Evolutionary conservation across 2,329 filamentous ascomycete genomes (phyloP), one percentile per base, ranked within the genome.

Genomic region (Aspergillus tamarii): DNA sequence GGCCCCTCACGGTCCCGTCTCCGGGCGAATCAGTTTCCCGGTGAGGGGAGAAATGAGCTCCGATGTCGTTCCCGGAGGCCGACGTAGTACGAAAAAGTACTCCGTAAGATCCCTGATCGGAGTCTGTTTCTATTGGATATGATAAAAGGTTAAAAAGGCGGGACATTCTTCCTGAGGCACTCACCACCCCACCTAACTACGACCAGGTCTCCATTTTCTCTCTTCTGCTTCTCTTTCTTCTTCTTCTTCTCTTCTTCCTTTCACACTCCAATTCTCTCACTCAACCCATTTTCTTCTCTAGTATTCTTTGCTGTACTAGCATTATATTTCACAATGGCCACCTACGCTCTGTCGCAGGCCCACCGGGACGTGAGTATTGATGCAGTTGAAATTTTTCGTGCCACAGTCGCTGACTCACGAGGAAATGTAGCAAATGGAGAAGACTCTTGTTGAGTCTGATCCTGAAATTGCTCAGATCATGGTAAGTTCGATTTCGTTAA

Each of bases 381-480:
- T 60, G 26, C 60, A 23, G 11, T 61, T 66, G 56, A 52, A 52
- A 39, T 62, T 63, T 64, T 60, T 57, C 39, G 19, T 52, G 28
- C 63, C 68, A 64, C 34, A 59, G 53, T 63, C 57, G 64, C 58
- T 66, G 62, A 72, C 74, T 81, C 73, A 81, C 75, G 73, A 69
- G 69, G 67, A 61, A 57, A 60, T 69, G 73, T 74, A 97, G 93
- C 89, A 98, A 88, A 92, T 99, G 85, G 92, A 98, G 88, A 95
- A 92, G 85, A 91, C 92, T 80, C 89, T 99, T 74, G 84, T 94
- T 75, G 92, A 97, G 74, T 90, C 91, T 62, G 95, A 99, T 81
- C 91, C 93, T 63, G 94, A 98, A 87, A 92, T 99, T 76, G 93
- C 93, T 70, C 86, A 91, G 84, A 97, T 99, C 83, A 98, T 99